Base-by-base conservation (phyloP, 805 yeast species). In the Yamadazyma phyllophila region DNA sequence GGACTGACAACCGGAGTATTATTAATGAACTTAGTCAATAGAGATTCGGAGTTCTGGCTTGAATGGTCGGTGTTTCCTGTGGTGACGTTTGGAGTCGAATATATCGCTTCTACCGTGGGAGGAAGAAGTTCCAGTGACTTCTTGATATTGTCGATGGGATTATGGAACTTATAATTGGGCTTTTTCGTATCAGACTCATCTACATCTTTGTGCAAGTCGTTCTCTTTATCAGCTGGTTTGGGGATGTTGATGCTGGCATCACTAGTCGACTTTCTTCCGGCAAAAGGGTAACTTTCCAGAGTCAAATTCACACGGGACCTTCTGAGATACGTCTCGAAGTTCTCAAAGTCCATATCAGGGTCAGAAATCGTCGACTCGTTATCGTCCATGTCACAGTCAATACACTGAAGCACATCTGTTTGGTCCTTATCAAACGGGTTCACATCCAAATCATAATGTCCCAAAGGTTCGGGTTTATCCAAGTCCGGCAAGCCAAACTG, bases 21-120 rank as follows among this genome's bases (percentile, higher is more conserved):
- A 12, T 30, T 16, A 7, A 40, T 41, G 36, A 26, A 42, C 33
- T 42, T 42, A 13, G 36, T 36, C 26, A 43, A 31, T 26, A 43
- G 26, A 2, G 38, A 36, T 26, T 43, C 41, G 15, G 46, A 43
- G 12, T 32, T 36, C 7, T 17, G 12, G 12, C 34, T 29, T 12
- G 16, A 12, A 36, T 26, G 13, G 7, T 16, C 17, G 29, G 24
- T 32, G 14, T 17, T 16, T 2, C 15, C 26, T 13, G 12, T 12
- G 2, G 17, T 26, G 33, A 20, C 33, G 7, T 36, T 27, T 10
- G 45, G 32, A 17, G 32, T 48, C 39, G 56, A 66, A 47, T 62
- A 60, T 7, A 63, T 57, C 11, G 64, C 51, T 42, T 66, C 71
- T 11, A 67, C 58, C 2, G 71, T 66, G n/a, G 73, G 67, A 13